Conservation (phyloP, 2,329 filamentous ascomycete species). For the Botrytis byssoidea region DNA sequence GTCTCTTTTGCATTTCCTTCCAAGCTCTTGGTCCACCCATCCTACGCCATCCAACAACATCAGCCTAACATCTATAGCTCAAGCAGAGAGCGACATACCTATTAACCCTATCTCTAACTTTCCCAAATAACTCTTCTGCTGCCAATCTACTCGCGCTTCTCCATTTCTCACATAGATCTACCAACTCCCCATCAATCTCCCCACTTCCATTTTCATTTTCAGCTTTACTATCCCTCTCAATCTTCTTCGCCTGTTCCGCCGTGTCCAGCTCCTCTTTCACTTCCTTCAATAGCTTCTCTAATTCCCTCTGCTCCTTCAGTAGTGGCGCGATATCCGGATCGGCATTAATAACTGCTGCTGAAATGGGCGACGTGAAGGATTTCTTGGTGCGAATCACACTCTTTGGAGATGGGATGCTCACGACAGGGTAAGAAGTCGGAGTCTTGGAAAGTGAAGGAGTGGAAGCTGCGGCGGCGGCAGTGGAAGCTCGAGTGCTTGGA, state of each 20-base stretch:
- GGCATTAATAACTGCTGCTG: conserved; percentile 34
- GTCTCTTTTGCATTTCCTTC: conserved; percentile 50
- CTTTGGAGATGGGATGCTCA: conserved; percentile 17
- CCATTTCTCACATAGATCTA: conserved; percentile 59
- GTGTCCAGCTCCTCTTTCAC: conserved; percentile 47
- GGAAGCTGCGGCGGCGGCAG: conserved; percentile 15
- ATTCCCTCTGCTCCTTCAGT: conserved; percentile 38
- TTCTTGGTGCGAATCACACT: conserved; percentile 26
- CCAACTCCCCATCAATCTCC: conserved; percentile 57
- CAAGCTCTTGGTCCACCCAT: conserved; percentile 63
- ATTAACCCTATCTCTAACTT: conserved; percentile 58
- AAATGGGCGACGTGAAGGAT: conserved; percentile 38
- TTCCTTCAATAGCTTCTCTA: conserved; percentile 36
- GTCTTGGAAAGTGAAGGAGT: conserved; percentile 16
- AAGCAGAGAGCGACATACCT: conserved; percentile 35
- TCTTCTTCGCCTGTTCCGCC: conserved; percentile 51
- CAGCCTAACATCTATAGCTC: neutral
- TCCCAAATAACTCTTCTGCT: conserved; percentile 65
- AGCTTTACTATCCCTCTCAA: conserved; percentile 42
- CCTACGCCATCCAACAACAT: conserved; percentile 24
- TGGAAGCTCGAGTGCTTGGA: conserved; percentile 24
- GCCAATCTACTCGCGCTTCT: conserved; percentile 56
- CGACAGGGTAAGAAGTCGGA: conserved; percentile 7
- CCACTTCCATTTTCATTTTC: conserved; percentile 42
- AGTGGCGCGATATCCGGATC: conserved; percentile 38